Conservation (phyloP, 2,329 filamentous ascomycete species). For the Tolypocladium amazonense region DNA sequence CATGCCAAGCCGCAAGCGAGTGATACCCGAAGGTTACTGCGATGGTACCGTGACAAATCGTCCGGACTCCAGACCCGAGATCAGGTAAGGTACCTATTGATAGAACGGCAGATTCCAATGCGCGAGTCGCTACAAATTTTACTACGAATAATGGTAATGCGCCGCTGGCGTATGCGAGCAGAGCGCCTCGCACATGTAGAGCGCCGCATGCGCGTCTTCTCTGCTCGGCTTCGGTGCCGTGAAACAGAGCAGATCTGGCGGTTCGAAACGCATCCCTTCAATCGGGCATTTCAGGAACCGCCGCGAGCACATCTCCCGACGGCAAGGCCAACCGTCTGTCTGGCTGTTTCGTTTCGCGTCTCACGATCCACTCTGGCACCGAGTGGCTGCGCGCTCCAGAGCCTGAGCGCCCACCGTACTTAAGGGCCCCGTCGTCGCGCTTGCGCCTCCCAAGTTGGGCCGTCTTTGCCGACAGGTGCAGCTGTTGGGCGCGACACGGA, state of each 20-base stretch:
- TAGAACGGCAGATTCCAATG: not conserved
- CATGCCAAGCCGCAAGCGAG: not conserved
- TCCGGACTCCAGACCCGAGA: not conserved
- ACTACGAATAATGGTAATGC: no score
- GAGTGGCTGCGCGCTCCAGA: not conserved
- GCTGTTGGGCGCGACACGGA: not conserved
- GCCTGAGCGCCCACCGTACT: not conserved
- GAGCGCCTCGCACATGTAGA: not conserved
- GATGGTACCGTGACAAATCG: not conserved
- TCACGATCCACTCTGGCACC: not conserved
- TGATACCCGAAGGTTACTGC: not conserved
- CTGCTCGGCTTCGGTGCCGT: not conserved
- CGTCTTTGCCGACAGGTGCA: not conserved
- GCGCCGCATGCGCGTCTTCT: not conserved
- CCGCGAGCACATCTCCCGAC: not conserved
- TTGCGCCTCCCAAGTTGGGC: not conserved
- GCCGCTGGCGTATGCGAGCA: not conserved
- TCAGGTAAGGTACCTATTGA: not conserved
- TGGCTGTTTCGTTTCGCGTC: constrained; percentile 1
- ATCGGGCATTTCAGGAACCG: not conserved
- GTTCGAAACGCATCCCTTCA: not conserved
- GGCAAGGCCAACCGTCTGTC: not conserved
- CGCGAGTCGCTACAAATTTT: not conserved
- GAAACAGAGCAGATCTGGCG: not conserved
- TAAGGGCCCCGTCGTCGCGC: not conserved